Percentiles rank a stretch among this genome's conserved stretches.
These are phyloP conservation scores for Pichia norvegensis DNA, from an alignment of 1,139 yeast species.

Conservation along the genomic window DNA sequence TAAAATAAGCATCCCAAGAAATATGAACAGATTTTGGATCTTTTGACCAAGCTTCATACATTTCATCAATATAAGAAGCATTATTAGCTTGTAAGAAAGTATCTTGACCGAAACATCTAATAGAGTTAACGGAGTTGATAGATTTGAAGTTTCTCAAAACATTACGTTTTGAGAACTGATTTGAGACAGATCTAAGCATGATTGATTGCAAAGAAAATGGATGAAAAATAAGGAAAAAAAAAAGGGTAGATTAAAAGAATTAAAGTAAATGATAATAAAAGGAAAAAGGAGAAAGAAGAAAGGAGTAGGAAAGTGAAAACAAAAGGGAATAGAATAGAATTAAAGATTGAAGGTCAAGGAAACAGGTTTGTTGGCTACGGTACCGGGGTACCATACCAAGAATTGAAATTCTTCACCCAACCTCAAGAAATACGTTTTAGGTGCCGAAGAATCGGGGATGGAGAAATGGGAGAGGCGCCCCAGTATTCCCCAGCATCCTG, in stretches of 20 bases:
- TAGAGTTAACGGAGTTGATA: constrained; percentile 3
- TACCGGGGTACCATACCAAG: no score
- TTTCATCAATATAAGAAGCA: constrained; percentile 92
- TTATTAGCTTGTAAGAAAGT: constrained; percentile 76
- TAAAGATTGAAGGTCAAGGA: no score
- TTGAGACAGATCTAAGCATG: constrained; percentile 25
- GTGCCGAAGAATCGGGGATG: no score
- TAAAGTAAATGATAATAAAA: no score
- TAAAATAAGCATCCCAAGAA: constrained; percentile 95
- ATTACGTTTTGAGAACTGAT: constrained; percentile 19
- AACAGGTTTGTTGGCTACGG: no score
- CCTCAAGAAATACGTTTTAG: no score
- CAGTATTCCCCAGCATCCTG: no score
- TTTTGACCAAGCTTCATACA: constrained; percentile 89
- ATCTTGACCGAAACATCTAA: constrained; percentile 37
- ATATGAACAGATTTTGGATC: constrained; percentile 90
- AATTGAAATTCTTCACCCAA: no score
- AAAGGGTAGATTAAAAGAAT: no score
- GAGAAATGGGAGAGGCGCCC: no score
- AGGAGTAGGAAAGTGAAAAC: no score
- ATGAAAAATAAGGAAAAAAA: neutral
- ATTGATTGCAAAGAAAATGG: neutral
- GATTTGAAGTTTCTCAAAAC: constrained; percentile 10
- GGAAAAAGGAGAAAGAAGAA: neutral
- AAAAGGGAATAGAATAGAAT: no score